phyloP scores from a whole-genome alignment of 345 rosid species.

The Lenwebbia sp. region DNA sequence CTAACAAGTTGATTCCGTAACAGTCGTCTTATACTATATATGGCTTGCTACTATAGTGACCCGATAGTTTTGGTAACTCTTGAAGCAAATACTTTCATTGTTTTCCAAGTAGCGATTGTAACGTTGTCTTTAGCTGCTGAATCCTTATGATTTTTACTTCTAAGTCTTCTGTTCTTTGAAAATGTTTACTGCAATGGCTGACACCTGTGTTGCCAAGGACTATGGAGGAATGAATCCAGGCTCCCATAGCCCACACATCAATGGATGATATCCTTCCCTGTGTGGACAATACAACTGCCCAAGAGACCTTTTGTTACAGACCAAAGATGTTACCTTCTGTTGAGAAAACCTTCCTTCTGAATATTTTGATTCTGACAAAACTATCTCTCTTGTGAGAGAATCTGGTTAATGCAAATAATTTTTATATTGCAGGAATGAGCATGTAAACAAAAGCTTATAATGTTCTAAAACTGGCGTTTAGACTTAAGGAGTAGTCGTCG shows the following conservation, averaged over 20 bases:
- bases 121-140: not conserved
- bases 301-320: slow-evolving; percentile 31
- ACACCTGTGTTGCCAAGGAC: slow-evolving; percentile 38
- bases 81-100: not conserved
- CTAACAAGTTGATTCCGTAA: no score
- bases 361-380: no score
- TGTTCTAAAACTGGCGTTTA: no score
- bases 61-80: not conserved
- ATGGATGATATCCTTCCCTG: slow-evolving; percentile 57
- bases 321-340: slow-evolving; percentile 28
- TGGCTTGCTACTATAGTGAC: not conserved
- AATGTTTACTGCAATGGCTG: slow-evolving; percentile 36
- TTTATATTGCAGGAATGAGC: no score
- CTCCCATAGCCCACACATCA: slow-evolving; percentile 57
- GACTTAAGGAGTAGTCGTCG: no score
- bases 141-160: not conserved
- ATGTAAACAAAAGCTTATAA: no score
- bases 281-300: slow-evolving; percentile 39
- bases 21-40: no score
- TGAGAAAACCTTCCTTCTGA: no score
- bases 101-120: not conserved
- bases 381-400: no score
- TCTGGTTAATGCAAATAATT: no score
- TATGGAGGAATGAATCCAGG: slow-evolving; percentile 64
- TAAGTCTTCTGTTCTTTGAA: not conserved